Percentiles rank a stretch among this genome's conserved stretches.
phyloP scores from a whole-genome alignment of 2,329 filamentous ascomycete species.

The Leptosphaerulina australis region DNA sequence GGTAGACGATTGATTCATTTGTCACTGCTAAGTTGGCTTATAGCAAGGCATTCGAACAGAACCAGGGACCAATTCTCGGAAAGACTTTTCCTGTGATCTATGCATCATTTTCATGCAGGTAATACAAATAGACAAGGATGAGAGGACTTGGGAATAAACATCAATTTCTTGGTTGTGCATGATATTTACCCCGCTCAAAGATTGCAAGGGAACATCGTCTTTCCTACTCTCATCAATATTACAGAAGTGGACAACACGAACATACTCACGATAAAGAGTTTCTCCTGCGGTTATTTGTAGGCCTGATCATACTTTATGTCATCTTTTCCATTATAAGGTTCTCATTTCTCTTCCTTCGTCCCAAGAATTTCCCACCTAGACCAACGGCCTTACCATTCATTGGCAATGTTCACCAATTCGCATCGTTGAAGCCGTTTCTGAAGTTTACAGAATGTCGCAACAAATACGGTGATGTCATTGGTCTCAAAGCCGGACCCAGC shows the following conservation, averaged over 20 bases:
- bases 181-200: background rate
- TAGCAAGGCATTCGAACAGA: too few species aligned
- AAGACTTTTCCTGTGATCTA: too few species aligned
- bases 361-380: constrained; percentile 33
- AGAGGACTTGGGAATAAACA: too few species aligned
- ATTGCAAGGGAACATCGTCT: too few species aligned
- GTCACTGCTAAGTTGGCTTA: too few species aligned
- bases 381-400: constrained; percentile 40
- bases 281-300: background rate
- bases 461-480: constrained; percentile 46
- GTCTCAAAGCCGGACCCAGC: constrained; percentile 38
- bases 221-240: too few species aligned
- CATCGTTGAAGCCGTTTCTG: constrained; percentile 27
- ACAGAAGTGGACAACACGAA: too few species aligned
- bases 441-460: constrained; percentile 43
- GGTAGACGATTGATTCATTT: too few species aligned
- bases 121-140: too few species aligned
- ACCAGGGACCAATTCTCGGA: too few species aligned
- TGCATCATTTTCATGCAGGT: too few species aligned
- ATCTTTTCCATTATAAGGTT: constrained; percentile 1
- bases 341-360: constrained; percentile 1
- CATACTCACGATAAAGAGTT: background rate
- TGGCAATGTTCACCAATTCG: constrained; percentile 44
- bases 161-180: too few species aligned
- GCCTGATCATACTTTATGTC: background rate